Conservation (phyloP, 768 basidiomycete genomes). For the Postia placenta region DNA sequence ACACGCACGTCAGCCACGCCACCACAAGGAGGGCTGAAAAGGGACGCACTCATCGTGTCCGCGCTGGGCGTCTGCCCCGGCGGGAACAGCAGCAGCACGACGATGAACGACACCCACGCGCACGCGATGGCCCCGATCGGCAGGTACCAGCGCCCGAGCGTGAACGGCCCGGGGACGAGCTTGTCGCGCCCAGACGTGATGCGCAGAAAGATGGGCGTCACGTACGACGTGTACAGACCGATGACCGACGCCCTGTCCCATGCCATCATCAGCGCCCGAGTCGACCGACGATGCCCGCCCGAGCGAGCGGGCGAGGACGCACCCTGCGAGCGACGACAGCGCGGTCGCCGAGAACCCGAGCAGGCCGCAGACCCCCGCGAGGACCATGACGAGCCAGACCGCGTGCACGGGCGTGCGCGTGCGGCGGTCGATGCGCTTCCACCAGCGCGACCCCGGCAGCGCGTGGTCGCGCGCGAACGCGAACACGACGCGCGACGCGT, state of each 20-base stretch:
- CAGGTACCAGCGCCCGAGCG: slow-evolving; percentile 52
- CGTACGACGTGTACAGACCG: slow-evolving; percentile 64
- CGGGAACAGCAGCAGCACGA: slow-evolving; percentile 55
- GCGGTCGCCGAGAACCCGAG: slow-evolving; percentile 63
- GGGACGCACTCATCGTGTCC: slow-evolving; percentile 49
- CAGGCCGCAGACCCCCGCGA: slow-evolving; percentile 51
- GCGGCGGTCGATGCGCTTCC: slow-evolving; percentile 52
- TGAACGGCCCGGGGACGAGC: slow-evolving; percentile 54
- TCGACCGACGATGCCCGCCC: background rate
- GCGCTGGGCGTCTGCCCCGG: slow-evolving; percentile 33
- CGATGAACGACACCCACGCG: slow-evolving; percentile 60
- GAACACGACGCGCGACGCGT: slow-evolving; percentile 70
- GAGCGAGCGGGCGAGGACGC: slow-evolving; percentile 11
- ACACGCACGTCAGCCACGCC: background rate
- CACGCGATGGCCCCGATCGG: slow-evolving; percentile 58
- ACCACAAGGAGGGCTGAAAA: background rate
- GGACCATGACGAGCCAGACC: slow-evolving; percentile 65
- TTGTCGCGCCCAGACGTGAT: slow-evolving; percentile 62
- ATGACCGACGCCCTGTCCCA: slow-evolving; percentile 68
- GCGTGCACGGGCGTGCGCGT: slow-evolving; percentile 72
- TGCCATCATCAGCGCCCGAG: background rate
- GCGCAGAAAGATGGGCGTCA: slow-evolving; percentile 61
- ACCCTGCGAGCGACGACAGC: slow-evolving; percentile 65
- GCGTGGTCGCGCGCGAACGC: slow-evolving; percentile 73
- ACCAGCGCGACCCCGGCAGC: slow-evolving; percentile 64